Base-by-base conservation (phyloP, 352 stramenopile genomes). In the Phytophthora cajani region DNA sequence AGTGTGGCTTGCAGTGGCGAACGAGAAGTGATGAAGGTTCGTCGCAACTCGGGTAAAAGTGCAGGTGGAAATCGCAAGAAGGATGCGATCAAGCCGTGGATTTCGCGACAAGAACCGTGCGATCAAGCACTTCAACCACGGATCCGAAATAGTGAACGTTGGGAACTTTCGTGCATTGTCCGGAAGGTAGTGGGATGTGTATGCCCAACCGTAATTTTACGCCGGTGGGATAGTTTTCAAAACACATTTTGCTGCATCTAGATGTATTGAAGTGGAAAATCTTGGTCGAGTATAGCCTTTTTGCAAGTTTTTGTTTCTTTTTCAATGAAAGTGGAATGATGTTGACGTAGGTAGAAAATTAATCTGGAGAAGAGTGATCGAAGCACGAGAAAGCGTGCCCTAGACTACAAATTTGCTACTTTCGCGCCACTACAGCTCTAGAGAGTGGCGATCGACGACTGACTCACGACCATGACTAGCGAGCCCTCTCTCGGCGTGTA, bases 391-490 rank as follows among this genome's bases (percentile, higher is more conserved):
- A 40, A 36, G 23, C 27, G 62, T 54, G 55, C 49, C 62, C 30
- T 55, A 63, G 12, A 51, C 58, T 64, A 67, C 56, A 64, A 21
- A 38, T 30, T 62, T 14, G 12, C 58, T 12, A 46, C 36, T 67
- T 62, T 30, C 49, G 25, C 50, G 46, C 30, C 50, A 55, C 25
- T 25, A 58, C 10, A 58, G 42, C 33, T 42, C 47, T 68, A 78
- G 42, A 82, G 63, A 50, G 75, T 80, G 58, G 72, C 72, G 59
- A 80, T 78, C 49, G 74, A 73, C 30, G 72, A 71, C 21, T 77
- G 69, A 62, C 75, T 82, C 55, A 74, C 61, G 12, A 80, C 75
- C 64, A 69, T 59, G 17, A 82, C 75, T 16, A 82, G 62, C 16
- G 69, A 77, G 40, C 64, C 67, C 32, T 78, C 57, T 19, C 59